Percentiles rank a stretch among this genome's conserved stretches.
These are phyloP conservation scores for Solanum commersonii DNA, from an alignment of 257 asterid genomes.

Conservation along the genomic window DNA sequence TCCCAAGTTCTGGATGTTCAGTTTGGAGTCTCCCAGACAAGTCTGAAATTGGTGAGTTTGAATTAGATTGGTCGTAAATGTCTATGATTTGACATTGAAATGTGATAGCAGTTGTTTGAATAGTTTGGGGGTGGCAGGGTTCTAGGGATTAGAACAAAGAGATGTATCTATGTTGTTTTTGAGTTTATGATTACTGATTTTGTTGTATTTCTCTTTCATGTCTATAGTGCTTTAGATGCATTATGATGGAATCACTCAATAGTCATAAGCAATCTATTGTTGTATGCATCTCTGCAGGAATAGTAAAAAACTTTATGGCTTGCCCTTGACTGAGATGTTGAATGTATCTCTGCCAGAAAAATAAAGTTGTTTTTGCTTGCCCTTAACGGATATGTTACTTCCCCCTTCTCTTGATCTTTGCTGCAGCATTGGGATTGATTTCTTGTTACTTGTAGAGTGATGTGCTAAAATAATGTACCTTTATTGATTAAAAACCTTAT, in stretches of 20 bases:
- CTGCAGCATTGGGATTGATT: neutral
- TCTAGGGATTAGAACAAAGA: neutral
- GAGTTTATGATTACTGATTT: neutral
- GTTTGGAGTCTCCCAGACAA: constrained; percentile 52
- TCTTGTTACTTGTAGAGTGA: neutral
- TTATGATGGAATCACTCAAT: neutral
- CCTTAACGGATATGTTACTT: neutral
- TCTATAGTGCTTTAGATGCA: neutral
- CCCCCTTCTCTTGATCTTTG: neutral
- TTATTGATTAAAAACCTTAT: neutral
- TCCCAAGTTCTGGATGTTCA: constrained; percentile 58
- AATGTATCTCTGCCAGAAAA: neutral
- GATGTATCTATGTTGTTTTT: neutral
- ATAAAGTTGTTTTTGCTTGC: neutral
- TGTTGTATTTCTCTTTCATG: neutral
- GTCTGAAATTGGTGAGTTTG: constrained; percentile 73
- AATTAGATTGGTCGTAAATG: constrained; percentile 1
- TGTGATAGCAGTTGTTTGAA: neutral
- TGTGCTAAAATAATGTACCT: neutral
- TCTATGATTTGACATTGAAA: neutral
- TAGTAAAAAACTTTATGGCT: neutral
- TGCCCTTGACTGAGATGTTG: neutral
- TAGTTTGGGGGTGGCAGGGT: neutral
- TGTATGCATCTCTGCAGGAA: neutral
- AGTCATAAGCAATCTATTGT: neutral